Evolutionary conservation across 2,329 filamentous ascomycete species (phyloP).

Genomic region (Aspergillus fumigatiaffinis): DNA sequence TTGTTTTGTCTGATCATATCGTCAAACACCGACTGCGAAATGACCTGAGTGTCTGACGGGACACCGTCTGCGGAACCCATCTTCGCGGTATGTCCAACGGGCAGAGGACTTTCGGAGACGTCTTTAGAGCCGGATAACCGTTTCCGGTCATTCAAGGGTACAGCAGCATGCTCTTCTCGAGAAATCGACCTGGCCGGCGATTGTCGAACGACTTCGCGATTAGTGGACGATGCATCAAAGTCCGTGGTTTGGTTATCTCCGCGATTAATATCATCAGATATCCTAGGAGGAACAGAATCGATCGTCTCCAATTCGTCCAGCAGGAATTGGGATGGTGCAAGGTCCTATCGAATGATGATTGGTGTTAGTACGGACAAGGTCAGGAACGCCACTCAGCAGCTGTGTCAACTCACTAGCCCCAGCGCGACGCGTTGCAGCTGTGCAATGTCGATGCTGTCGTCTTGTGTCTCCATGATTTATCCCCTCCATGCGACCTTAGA

Average conservation of each 20-base stretch:
- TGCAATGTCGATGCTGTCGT: slow-evolving; percentile 39
- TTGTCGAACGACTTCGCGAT: not conserved
- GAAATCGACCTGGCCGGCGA: slow-evolving; percentile 2
- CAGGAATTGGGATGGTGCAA: slow-evolving; percentile 24
- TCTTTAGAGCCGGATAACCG: slow-evolving; percentile 12
- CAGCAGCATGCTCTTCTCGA: slow-evolving; percentile 18
- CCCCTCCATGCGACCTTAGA: not conserved
- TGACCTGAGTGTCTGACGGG: slow-evolving; percentile 41
- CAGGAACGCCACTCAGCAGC: slow-evolving; percentile 23
- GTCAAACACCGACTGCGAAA: slow-evolving; percentile 44
- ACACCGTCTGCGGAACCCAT: slow-evolving; percentile 34
- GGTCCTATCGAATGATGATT: slow-evolving; percentile 23
- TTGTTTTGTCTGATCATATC: slow-evolving; percentile 36
- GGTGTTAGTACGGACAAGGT: slow-evolving; percentile 27
- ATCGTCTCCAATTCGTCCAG: slow-evolving; percentile 9
- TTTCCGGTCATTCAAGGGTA: slow-evolving; percentile 11
- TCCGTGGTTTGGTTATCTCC: not conserved
- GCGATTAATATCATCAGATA: not conserved
- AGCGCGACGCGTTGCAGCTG: slow-evolving; percentile 40
- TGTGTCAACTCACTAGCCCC: slow-evolving; percentile 33
- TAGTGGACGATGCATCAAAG: not conserved
- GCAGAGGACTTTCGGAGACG: slow-evolving; percentile 7
- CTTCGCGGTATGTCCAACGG: slow-evolving; percentile 21
- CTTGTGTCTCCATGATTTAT: slow-evolving; percentile 36
- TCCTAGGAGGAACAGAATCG: slow-evolving; percentile 4